Base-by-base conservation (phyloP, 768 basidiomycete genomes). In the Boletus pseudopeckii region DNA sequence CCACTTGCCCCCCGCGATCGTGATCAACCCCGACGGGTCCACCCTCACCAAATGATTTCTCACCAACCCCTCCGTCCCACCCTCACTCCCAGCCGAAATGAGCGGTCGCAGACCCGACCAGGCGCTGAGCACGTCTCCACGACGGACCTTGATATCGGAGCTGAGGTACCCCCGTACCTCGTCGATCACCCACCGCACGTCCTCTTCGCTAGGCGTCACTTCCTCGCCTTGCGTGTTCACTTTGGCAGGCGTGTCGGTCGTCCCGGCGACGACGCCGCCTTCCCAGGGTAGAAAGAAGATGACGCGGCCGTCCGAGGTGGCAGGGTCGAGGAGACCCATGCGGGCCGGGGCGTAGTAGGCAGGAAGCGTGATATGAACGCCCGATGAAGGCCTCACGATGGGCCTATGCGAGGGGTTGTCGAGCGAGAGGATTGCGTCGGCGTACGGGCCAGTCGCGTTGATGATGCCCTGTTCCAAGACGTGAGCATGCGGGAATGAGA, bases 271-370 rank as follows among this genome's bases (percentile, higher is more conserved):
- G 38, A 94, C 94, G 75, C 88, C 92, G 9, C 96, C 96, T 73
- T 98, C 88, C 96, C 97, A 99, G 0, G 96, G 96, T 10, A 99
- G 82, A 81, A 99, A 97, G 80, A 98, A 99, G 66, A 99, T 96
- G 51, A 99, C 95, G 26, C 96, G 88, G 0, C 96, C 96, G 59
- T 99, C 96, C 0, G 90, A 92, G 5, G 97, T 97, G 3, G 92
- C 79, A 1, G 96, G 97, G 70, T 98, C 97, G 42, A 98, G 80
- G 5, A 98, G 80, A 41, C 97, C 96, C 90, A 98, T 97, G 46
- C 81, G 89, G 15, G 88, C 84, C 4, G 96, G 96, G 1, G 93
- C 92, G 68, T 97, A 98, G 75, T 98, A 99, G 65, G 92, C 91
- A 4, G 96, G 96, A 3, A 99, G 85, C 0, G 96, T 96, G 73